Percentiles rank a stretch among this genome's conserved stretches.
These are phyloP conservation scores for Globisporangium alternatum DNA, from an alignment of 352 stramenopile species.

Conservation along the genomic window DNA sequence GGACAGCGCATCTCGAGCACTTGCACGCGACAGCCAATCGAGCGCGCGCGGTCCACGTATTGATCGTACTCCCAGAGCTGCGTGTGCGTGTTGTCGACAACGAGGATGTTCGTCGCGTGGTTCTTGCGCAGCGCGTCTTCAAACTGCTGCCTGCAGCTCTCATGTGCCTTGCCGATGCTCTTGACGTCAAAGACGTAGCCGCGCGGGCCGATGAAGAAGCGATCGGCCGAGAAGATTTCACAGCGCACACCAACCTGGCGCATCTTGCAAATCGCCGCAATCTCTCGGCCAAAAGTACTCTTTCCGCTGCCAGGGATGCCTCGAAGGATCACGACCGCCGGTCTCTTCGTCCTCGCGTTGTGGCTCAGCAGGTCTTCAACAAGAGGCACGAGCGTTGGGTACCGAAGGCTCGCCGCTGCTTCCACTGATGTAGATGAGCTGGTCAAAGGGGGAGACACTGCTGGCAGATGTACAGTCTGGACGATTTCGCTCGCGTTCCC, in stretches of 20 bases:
- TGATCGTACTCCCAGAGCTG: constrained; percentile 64
- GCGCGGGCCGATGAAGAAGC: constrained; percentile 56
- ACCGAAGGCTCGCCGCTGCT: constrained; percentile 13
- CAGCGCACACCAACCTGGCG: constrained; percentile 17
- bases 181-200: constrained; percentile 67
- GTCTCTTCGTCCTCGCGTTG: constrained; percentile 13
- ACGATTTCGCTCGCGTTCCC: background rate
- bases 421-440: background rate
- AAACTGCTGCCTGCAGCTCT: constrained; percentile 42
- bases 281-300: constrained; percentile 47
- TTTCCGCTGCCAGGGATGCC: constrained; percentile 77
- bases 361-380: constrained; percentile 38
- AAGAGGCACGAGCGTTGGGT: constrained; percentile 31
- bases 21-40: constrained; percentile 23
- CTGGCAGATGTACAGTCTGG: constrained; percentile 27
- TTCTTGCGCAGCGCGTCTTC: constrained; percentile 23
- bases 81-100: constrained; percentile 77
- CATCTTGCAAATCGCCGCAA: constrained; percentile 34
- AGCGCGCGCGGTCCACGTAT: constrained; percentile 41
- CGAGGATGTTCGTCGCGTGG: constrained; percentile 27
- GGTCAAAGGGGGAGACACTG: constrained; percentile 3
- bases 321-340: constrained; percentile 57
- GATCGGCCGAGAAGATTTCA: constrained; percentile 57
- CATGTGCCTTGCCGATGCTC: constrained; percentile 45
- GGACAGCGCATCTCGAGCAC: constrained; percentile 59